phyloP scores from a whole-genome alignment of 2,329 filamentous ascomycete genomes.

The Annulohypoxylon truncatum region DNA sequence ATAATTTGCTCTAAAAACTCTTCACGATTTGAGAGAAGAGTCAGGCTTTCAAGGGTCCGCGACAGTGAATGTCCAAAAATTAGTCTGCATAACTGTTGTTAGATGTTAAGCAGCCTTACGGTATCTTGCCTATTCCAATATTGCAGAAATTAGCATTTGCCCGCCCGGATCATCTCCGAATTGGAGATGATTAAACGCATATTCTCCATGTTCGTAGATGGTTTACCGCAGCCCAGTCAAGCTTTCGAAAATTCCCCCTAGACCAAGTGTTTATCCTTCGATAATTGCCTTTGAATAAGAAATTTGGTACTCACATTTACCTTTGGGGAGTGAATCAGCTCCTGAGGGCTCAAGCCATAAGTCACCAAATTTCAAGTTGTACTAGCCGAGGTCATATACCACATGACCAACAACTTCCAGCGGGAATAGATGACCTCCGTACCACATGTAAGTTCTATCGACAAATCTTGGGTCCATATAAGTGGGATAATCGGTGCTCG shows the following conservation, averaged over 20 bases:
- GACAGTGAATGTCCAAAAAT: not conserved
- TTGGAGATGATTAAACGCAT: not conserved
- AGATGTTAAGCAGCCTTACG: not conserved
- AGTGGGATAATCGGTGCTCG: too few relatives aligned
- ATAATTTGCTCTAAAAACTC: not conserved
- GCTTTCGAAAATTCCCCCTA: not conserved
- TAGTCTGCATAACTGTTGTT: not conserved
- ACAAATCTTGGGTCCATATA: not conserved
- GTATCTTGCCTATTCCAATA: not conserved
- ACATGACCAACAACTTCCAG: too few relatives aligned
- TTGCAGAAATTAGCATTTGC: not conserved
- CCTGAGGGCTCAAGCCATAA: not conserved
- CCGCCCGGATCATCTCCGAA: not conserved
- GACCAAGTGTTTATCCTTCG: not conserved
- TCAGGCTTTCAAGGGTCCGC: not conserved
- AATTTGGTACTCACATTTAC: conserved; percentile 6
- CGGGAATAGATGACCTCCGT: too few relatives aligned
- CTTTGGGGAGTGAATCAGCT: not conserved
- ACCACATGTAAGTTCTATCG: not conserved
- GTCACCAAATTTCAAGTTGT: too few relatives aligned
- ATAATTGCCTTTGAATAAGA: conserved; percentile 5
- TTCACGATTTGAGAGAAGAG: conserved; percentile 7
- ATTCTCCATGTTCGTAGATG: conserved; percentile 4
- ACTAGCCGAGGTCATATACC: too few relatives aligned
- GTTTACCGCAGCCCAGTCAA: not conserved